Evolutionary conservation across 495 filamentous ascomycete species (phyloP).

Genomic region (Neurospora sp.): DNA sequence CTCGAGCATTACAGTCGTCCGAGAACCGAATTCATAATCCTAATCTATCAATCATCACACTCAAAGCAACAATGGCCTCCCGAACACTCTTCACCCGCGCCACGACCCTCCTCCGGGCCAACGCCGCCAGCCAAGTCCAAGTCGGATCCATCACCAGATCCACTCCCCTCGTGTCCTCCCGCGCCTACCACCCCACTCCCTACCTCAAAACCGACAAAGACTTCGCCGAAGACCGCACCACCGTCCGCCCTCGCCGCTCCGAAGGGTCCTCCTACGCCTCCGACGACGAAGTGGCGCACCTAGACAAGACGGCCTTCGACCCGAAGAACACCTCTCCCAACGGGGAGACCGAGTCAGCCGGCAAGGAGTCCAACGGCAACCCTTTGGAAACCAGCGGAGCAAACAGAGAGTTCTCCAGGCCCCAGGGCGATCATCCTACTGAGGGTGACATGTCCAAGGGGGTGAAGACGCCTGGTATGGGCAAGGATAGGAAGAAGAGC

Average conservation of each 20-base stretch:
- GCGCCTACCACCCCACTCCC: slow-evolving; percentile 14
- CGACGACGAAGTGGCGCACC: slow-evolving; percentile 28
- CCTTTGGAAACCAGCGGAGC: too few species aligned
- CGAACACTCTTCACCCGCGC: not conserved
- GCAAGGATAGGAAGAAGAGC: slow-evolving; percentile 6
- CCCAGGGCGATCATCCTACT: slow-evolving; percentile 7
- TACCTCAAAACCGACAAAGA: slow-evolving; percentile 23
- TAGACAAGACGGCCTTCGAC: slow-evolving; percentile 31
- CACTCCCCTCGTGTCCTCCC: not conserved
- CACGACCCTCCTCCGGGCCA: not conserved
- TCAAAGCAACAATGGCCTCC: not conserved
- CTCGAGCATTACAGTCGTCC: too few species aligned
- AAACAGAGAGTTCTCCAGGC: slow-evolving; percentile 16
- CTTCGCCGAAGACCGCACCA: slow-evolving; percentile 29
- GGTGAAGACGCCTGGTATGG: not conserved
- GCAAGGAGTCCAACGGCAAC: slow-evolving; percentile 20
- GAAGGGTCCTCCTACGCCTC: slow-evolving; percentile 29
- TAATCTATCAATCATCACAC: not conserved
- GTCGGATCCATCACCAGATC: not conserved
- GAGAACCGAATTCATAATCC: not conserved
- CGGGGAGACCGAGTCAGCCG: slow-evolving; percentile 17
- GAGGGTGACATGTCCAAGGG: not conserved
- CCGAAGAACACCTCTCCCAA: slow-evolving; percentile 31
- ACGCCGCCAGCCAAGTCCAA: not conserved
- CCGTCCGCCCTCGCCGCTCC: slow-evolving; percentile 27